Evolutionary conservation across 2,329 filamentous ascomycete species (phyloP).

Genomic region (Penicillium sp.): DNA sequence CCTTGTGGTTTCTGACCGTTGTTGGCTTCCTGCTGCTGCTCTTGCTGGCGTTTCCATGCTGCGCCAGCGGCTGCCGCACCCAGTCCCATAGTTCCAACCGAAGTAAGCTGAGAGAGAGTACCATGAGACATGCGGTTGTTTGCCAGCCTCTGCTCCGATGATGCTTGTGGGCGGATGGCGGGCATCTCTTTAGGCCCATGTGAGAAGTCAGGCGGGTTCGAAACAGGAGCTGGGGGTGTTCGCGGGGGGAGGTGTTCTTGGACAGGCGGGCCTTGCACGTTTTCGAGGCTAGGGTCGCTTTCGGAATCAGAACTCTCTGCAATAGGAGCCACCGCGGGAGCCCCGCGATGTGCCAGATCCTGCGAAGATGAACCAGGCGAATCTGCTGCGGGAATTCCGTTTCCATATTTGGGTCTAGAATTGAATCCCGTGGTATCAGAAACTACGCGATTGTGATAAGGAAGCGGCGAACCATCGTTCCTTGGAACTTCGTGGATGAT

Average conservation of each 20-base stretch:
- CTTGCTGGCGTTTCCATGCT: constrained; percentile 37
- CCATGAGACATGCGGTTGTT: constrained; percentile 81
- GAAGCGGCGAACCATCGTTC: constrained; percentile 19
- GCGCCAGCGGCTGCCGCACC: constrained; percentile 38
- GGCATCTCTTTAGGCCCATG: constrained; percentile 74
- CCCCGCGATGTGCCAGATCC: constrained; percentile 28
- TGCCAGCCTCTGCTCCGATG: constrained; percentile 75
- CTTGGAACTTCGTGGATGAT: constrained; percentile 32
- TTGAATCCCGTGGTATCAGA: constrained; percentile 35
- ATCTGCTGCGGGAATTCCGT: constrained; percentile 20
- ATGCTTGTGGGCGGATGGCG: constrained; percentile 68
- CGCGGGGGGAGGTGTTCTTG: constrained; percentile 47
- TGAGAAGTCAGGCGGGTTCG: constrained; percentile 74
- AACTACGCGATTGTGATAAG: constrained; percentile 31
- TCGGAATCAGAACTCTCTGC: constrained; percentile 45
- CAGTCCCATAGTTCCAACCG: constrained; percentile 60
- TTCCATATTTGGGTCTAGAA: constrained; percentile 15
- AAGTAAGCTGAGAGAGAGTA: constrained; percentile 78
- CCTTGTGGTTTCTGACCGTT: constrained; percentile 10
- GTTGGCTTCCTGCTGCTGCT: constrained; percentile 8
- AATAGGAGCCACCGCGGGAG: constrained; percentile 27
- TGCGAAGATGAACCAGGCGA: constrained; percentile 43
- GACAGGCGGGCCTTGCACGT: constrained; percentile 24
- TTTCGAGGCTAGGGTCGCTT: constrained; percentile 32
- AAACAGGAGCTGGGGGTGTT: constrained; percentile 73